Conservation (phyloP, 192 early-diverging fungal genomes). For the Glomus cerebriforme region DNA sequence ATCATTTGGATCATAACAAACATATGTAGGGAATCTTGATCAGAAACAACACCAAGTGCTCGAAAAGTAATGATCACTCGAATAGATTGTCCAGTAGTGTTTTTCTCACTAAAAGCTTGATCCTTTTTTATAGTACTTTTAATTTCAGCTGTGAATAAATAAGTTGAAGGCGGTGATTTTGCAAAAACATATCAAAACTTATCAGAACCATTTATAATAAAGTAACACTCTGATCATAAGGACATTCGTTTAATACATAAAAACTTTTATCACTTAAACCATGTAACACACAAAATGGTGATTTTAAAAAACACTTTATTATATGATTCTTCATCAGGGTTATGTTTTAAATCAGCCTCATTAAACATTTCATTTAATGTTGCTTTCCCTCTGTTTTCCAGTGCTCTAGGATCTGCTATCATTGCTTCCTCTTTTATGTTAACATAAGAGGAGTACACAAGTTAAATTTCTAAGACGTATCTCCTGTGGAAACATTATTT, state of each 20-base stretch:
- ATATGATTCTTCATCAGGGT: slow-evolving; percentile 48
- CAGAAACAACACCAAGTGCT: slow-evolving; percentile 92
- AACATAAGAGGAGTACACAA: slow-evolving; percentile 69
- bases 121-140: slow-evolving; percentile 82
- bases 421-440: slow-evolving; percentile 75
- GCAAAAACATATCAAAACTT: slow-evolving; percentile 99
- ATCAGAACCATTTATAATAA: slow-evolving; percentile 98
- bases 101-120: slow-evolving; percentile 83
- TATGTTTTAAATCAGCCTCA: slow-evolving; percentile 51
- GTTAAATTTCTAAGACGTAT: slow-evolving; percentile 94
- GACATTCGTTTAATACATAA: slow-evolving; percentile 88
- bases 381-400: slow-evolving; percentile 64
- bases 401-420: slow-evolving; percentile 70
- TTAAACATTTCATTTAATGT: slow-evolving; percentile 70
- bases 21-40: slow-evolving; percentile 94
- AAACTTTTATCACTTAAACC: slow-evolving; percentile 72
- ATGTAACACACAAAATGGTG: slow-evolving; percentile 84
- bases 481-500: slow-evolving; percentile 87
- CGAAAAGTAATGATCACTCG: slow-evolving; percentile 92
- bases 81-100: slow-evolving; percentile 77
- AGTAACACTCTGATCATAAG: slow-evolving; percentile 79
- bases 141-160: slow-evolving; percentile 88
- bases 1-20: slow-evolving; percentile 96
- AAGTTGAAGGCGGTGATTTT: slow-evolving; percentile 78
- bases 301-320: slow-evolving; percentile 86